Evolutionary conservation across 2,329 filamentous ascomycete genomes (phyloP).

Genomic region (Aaosphaeria arxii): DNA sequence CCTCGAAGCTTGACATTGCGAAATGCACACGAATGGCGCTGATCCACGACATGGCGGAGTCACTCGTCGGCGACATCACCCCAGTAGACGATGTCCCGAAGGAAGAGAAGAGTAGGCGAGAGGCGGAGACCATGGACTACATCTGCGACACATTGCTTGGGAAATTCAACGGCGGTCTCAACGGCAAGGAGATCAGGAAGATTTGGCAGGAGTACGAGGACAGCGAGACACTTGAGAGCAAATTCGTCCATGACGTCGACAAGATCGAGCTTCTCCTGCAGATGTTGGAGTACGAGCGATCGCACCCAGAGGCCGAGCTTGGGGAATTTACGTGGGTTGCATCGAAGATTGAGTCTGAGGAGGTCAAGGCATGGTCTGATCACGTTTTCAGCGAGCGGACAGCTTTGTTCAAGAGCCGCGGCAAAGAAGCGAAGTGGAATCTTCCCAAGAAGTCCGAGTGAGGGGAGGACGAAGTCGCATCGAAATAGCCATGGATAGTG

Average conservation of each 20-base stretch:
- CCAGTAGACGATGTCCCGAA: slow-evolving; percentile 85
- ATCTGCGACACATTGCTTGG: slow-evolving; percentile 72
- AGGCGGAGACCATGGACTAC: slow-evolving; percentile 89
- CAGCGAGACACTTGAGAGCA: slow-evolving; percentile 74
- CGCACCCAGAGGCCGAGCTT: slow-evolving; percentile 66
- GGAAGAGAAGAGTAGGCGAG: slow-evolving; percentile 82
- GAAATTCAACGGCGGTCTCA: slow-evolving; percentile 66
- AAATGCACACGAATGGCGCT: slow-evolving; percentile 95
- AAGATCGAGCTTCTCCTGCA: slow-evolving; percentile 94
- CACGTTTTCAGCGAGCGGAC: slow-evolving; percentile 75
- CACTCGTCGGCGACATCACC: slow-evolving; percentile 93
- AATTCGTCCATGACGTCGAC: slow-evolving; percentile 94
- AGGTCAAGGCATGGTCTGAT: slow-evolving; percentile 76
- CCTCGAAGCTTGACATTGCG: slow-evolving; percentile 68
- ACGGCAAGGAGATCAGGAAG: slow-evolving; percentile 68
- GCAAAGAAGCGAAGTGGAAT: slow-evolving; percentile 32
- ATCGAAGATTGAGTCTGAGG: slow-evolving; percentile 65
- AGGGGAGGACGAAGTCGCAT: no score
- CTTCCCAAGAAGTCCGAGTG: no score
- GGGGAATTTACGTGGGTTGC: slow-evolving; percentile 85
- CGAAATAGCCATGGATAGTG: no score
- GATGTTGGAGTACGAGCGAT: slow-evolving; percentile 93
- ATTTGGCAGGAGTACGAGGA: slow-evolving; percentile 98
- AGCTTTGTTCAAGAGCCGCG: slow-evolving; percentile 61
- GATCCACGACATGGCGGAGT: slow-evolving; percentile 96